Percentiles rank a stretch among this genome's conserved stretches.
These are phyloP conservation scores for Trichoderma simmonsii DNA, from an alignment of 2,329 filamentous ascomycete species.

Conservation along the genomic window DNA sequence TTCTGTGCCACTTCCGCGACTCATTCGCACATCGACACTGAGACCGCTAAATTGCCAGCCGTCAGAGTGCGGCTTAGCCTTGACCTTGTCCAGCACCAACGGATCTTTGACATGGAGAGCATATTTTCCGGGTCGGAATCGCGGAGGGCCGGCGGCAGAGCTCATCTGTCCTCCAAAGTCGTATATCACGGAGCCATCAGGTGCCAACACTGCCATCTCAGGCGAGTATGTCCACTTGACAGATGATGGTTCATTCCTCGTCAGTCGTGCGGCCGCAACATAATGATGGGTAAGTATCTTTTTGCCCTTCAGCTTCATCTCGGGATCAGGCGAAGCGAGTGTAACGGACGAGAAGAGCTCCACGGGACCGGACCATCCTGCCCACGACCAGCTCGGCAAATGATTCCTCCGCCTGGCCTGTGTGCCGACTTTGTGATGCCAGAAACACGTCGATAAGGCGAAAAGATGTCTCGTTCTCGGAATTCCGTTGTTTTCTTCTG, in stretches of 20 bases:
- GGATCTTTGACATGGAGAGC: conserved; percentile 34
- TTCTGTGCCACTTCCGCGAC: conserved; percentile 25
- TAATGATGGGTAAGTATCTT: conserved; percentile 37
- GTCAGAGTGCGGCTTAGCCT: conserved; percentile 31
- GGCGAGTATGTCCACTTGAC: conserved; percentile 36
- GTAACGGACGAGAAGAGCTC: conserved; percentile 34
- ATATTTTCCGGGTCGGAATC: conserved; percentile 28
- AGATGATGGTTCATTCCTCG: conserved; percentile 32
- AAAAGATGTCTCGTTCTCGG: conserved; percentile 34
- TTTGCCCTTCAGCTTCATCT: conserved; percentile 28
- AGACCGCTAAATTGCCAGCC: conserved; percentile 37
- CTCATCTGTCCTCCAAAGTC: conserved; percentile 27
- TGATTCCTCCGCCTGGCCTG: conserved; percentile 29
- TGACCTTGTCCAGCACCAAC: conserved; percentile 34
- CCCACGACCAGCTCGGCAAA: conserved; percentile 38
- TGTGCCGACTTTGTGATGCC: conserved; percentile 33
- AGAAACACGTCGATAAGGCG: conserved; percentile 35
- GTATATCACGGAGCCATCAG: conserved; percentile 31
- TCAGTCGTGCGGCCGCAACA: conserved; percentile 34
- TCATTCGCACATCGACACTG: conserved; percentile 34
- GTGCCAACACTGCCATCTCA: conserved; percentile 29
- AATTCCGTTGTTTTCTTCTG: not conserved
- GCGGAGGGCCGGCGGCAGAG: conserved; percentile 18
- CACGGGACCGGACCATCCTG: conserved; percentile 35
- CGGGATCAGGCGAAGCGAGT: conserved; percentile 27